phyloP scores from a whole-genome alignment of 345 rosid genomes.

The Moricandia arvensis region DNA sequence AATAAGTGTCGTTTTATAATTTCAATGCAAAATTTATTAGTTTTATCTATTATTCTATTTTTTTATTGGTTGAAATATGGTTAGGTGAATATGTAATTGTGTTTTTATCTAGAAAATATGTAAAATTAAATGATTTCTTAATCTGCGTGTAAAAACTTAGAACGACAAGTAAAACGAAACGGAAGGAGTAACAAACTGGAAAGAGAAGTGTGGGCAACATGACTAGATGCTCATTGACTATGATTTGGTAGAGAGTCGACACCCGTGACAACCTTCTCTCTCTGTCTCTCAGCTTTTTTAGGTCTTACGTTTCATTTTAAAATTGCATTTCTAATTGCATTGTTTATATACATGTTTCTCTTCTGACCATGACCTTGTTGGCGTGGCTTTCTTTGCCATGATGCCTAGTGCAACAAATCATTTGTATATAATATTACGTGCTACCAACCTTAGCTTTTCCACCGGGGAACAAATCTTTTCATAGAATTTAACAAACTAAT shows the following conservation, averaged over 20 bases:
- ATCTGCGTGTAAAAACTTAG: no score
- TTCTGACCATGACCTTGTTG: slow-evolving; percentile 5
- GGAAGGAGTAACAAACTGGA: not conserved
- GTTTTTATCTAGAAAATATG: no score
- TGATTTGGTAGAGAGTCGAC: slow-evolving; percentile 16
- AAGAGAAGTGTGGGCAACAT: slow-evolving; percentile 34
- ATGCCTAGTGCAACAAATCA: not conserved
- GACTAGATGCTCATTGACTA: slow-evolving; percentile 20
- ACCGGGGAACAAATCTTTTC: not conserved
- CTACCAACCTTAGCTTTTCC: not conserved
- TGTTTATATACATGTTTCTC: not conserved
- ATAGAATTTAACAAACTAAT: not conserved
- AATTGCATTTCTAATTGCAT: not conserved
- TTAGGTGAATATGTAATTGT: no score
- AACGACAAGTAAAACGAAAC: no score
- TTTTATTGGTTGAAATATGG: no score
- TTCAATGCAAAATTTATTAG: no score
- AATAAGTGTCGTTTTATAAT: no score
- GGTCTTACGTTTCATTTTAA: slow-evolving; percentile 20
- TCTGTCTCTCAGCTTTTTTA: not conserved
- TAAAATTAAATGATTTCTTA: no score
- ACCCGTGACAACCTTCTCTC: slow-evolving; percentile 29
- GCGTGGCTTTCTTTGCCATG: slow-evolving; percentile 4
- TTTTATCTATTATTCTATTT: no score
- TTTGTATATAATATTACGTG: not conserved